Conservation (phyloP, 805 yeast genomes). For the Yamadazyma ubonensis region DNA sequence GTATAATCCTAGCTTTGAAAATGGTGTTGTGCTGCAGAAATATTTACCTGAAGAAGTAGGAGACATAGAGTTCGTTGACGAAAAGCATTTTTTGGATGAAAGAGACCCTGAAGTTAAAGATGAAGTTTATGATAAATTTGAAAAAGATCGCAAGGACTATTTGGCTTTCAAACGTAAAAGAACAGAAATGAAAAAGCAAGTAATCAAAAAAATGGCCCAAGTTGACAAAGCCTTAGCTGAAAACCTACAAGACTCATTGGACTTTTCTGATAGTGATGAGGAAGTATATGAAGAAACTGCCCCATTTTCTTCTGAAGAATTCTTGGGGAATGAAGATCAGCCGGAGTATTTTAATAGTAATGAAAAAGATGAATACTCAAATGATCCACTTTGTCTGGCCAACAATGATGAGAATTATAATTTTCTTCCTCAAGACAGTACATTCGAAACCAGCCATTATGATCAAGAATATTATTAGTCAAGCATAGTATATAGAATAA, state of each 20-base stretch:
- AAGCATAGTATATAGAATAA: not conserved
- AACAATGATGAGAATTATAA: constrained; percentile 38
- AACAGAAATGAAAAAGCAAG: constrained; percentile 11
- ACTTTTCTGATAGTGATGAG: constrained; percentile 3
- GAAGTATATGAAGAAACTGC: constrained; percentile 6
- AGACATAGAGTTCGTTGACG: constrained; percentile 47
- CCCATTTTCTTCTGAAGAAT: constrained; percentile 28
- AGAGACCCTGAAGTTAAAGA: constrained; percentile 20
- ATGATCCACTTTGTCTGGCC: constrained; percentile 32
- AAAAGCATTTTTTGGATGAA: constrained; percentile 52
- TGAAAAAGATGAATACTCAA: constrained; percentile 28
- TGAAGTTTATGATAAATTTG: constrained; percentile 14
- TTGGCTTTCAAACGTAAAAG: constrained; percentile 17
- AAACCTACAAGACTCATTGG: not conserved
- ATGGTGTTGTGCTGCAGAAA: constrained; percentile 72
- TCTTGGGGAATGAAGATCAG: constrained; percentile 35
- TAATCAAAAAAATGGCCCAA: constrained; percentile 6
- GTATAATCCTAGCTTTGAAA: constrained; percentile 77
- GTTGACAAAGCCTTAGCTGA: not conserved
- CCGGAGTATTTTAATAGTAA: constrained; percentile 40
- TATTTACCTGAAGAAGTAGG: constrained; percentile 67
- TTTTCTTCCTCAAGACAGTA: constrained; percentile 7
- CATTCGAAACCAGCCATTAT: not conserved
- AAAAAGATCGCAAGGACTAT: constrained; percentile 20
- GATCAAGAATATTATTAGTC: not conserved